Evolutionary conservation across 441 rosid species (phyloP).

Genomic region (Populus hybrid): DNA sequence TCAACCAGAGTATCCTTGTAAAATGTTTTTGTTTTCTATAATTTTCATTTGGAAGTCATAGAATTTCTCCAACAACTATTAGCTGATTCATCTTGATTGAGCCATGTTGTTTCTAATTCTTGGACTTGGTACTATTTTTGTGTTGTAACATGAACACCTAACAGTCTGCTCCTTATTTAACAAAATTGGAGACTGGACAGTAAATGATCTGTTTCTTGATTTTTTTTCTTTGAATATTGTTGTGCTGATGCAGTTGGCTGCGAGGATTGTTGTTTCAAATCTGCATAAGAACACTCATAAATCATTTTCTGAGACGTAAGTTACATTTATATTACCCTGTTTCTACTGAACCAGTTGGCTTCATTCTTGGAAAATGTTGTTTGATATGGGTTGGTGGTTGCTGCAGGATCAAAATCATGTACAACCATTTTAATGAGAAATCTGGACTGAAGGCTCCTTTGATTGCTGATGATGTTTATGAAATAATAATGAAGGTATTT

Average conservation of each 20-base stretch:
- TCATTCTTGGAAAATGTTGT: not conserved
- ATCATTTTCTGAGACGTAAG: conserved; percentile 87
- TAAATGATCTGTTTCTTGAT: not conserved
- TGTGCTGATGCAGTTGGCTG: conserved; percentile 64
- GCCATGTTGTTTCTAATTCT: not conserved
- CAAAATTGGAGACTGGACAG: not conserved
- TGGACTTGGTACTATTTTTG: not conserved
- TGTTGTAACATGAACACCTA: not conserved
- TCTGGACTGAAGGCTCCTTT: conserved; percentile 73
- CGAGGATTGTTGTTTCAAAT: conserved; percentile 87
- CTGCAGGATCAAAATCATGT: conserved; percentile 74
- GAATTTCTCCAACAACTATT: not conserved
- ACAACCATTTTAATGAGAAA: conserved; percentile 58
- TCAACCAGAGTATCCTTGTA: too few species aligned
- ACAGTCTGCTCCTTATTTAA: not conserved
- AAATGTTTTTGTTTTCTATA: too few species aligned
- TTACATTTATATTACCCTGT: not conserved
- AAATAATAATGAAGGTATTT: conserved; percentile 73
- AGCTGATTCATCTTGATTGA: too few species aligned
- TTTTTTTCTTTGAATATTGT: not conserved
- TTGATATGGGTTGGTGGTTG: conserved; percentile 8
- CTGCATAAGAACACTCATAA: conserved; percentile 86
- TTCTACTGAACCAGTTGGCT: not conserved
- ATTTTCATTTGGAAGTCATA: not conserved
- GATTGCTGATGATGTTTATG: conserved; percentile 81